Evolutionary conservation across 495 filamentous ascomycete genomes (phyloP), one percentile per base, ranked within the genome.

Genomic region (Elaphomyces granulatus): DNA sequence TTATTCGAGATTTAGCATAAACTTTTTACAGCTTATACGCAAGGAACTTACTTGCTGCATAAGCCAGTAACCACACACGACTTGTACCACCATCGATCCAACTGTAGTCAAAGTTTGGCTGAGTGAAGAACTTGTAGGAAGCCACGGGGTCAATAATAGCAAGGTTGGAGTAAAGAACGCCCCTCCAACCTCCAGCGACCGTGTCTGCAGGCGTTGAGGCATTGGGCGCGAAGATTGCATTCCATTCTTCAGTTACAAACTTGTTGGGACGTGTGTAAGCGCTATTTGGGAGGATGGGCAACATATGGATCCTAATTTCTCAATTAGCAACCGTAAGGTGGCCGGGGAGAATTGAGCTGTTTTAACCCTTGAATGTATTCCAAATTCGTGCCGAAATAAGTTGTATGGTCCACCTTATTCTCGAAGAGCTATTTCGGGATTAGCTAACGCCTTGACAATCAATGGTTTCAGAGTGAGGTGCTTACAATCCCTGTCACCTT

Each of bases 371-470:
- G 80, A 43, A 96, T 76, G 52, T 77, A 93, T 61, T 94, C 84
- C 2, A 73, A 63, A 41, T 83, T 79, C 38, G 54, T 52, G 8
- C 87, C 87, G 50, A 98, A 98, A 61, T 90, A 96, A 1, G 90
- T 98, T 7, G 80, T 82, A 56, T 95, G 90, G 54, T 96, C 83
- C 33, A 87, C 71, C 58, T 98, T 98, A 59, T 95, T 96, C 58
- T 98, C 90, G 53, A 95, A 98, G 4, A 96, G 56, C 71, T 74
- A 38, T 2, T n/a, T 33, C 15, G 2, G 15, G 15, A 36, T 56
- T 41, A 58, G 47, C 36, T 36, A 32, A 12, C 14, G 9, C n/a
- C n/a, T n/a, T 15, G 12, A 36, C 18, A 28, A n/a, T 43, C 14
- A 9, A 8, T 14, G 8, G 30, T 10, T 12, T 21, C 3, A 37